A percentile compares a stretch with the other conserved stretches of the same genome.
These are phyloP conservation scores for Ophiocordyceps unilateralis DNA, from an alignment of 2,329 filamentous ascomycete species.

Conservation along the genomic window DNA sequence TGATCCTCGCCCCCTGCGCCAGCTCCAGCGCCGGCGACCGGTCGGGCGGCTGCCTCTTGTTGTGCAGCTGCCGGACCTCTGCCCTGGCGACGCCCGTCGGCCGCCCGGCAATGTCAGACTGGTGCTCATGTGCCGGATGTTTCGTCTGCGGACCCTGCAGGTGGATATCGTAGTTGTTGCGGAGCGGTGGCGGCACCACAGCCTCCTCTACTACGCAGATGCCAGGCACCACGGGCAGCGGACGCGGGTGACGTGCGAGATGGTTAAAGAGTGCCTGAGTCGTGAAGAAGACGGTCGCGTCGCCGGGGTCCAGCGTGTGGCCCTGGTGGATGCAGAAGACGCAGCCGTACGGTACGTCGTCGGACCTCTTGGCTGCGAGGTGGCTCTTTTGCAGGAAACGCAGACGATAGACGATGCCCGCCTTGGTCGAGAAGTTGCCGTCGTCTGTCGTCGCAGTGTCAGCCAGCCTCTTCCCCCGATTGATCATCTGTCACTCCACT, in stretches of 20 bases:
- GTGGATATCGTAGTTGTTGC: slow-evolving; percentile 36
- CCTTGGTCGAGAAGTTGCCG: slow-evolving; percentile 26
- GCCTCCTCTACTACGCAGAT: slow-evolving; percentile 28
- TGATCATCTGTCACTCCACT: too few species aligned
- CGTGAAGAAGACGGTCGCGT: slow-evolving; percentile 38
- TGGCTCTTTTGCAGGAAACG: slow-evolving; percentile 40
- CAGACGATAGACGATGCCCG: slow-evolving; percentile 30
- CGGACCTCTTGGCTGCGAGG: slow-evolving; percentile 27
- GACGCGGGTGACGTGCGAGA: slow-evolving; percentile 33
- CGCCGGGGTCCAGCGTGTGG: slow-evolving; percentile 32
- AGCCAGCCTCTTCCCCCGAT: background rate
- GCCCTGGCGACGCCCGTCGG: slow-evolving; percentile 24
- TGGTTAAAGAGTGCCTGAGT: slow-evolving; percentile 35
- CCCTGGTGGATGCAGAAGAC: slow-evolving; percentile 34
- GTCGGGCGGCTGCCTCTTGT: slow-evolving; percentile 27
- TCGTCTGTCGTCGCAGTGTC: slow-evolving; percentile 2
- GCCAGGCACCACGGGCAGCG: slow-evolving; percentile 30
- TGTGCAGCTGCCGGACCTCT: slow-evolving; percentile 30
- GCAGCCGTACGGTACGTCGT: slow-evolving; percentile 37
- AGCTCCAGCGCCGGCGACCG: slow-evolving; percentile 27
- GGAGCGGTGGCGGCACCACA: slow-evolving; percentile 19
- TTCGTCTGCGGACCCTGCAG: slow-evolving; percentile 21
- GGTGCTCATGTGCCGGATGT: slow-evolving; percentile 25
- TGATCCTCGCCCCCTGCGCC: slow-evolving; percentile 28
- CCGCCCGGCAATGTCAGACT: slow-evolving; percentile 20